phyloP scores from a whole-genome alignment of 345 rosid species.

The Eutrema yunnanense region DNA sequence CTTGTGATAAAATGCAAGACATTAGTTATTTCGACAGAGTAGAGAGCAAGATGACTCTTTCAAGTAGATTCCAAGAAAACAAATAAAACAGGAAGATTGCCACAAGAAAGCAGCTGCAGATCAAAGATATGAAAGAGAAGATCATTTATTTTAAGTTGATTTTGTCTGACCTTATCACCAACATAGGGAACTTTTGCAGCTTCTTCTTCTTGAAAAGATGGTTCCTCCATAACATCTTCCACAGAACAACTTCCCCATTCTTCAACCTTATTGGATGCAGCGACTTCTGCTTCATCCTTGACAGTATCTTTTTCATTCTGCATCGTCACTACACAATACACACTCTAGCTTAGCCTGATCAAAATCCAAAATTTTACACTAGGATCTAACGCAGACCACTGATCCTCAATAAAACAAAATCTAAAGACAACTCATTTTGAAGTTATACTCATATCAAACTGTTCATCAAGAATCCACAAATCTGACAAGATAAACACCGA shows the following conservation, averaged over 20 bases:
- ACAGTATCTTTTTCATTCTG: conserved; percentile 40
- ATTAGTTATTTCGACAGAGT: background rate
- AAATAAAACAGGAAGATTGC: background rate
- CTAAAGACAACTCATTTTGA: background rate
- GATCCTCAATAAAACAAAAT: background rate
- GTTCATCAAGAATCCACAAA: background rate
- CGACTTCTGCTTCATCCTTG: conserved; percentile 36
- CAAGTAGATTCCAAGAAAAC: background rate
- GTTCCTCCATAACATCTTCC: conserved; percentile 48
- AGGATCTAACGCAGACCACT: background rate
- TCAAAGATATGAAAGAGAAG: background rate
- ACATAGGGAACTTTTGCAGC: conserved; percentile 66
- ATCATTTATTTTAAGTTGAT: background rate
- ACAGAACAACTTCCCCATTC: conserved; percentile 43
- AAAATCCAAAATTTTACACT: background rate
- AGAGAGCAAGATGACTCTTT: background rate
- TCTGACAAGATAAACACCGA: background rate
- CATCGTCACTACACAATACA: conserved; percentile 31
- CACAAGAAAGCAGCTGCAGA: background rate
- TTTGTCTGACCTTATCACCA: conserved; percentile 64
- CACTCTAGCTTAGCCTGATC: background rate
- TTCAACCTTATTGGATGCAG: conserved; percentile 31
- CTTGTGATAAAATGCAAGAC: background rate
- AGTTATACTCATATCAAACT: background rate
- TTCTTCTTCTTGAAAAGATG: conserved; percentile 48